A percentile compares a stretch with the other conserved stretches of the same genome.
Evolutionary conservation across 345 rosid genomes (phyloP).

Genomic region (Syzygium aqueum): DNA sequence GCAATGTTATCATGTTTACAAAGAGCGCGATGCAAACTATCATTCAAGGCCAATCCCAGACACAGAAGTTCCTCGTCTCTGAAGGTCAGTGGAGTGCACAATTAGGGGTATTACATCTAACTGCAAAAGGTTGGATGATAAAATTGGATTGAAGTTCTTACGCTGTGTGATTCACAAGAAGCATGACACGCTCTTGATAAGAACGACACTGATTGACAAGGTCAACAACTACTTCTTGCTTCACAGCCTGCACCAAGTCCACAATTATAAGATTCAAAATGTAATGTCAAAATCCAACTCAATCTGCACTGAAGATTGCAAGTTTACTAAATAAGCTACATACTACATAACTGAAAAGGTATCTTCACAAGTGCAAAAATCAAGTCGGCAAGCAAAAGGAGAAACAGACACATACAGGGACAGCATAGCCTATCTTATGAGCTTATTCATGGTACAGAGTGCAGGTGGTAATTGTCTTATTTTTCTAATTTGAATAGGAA

Average conservation of each 20-base stretch:
- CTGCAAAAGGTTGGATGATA: not conserved
- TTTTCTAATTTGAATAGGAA: not conserved
- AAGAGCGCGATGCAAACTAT: slow-evolving; percentile 79
- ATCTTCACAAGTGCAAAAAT: not conserved
- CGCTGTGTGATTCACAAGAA: slow-evolving; percentile 68
- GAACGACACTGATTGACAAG: slow-evolving; percentile 86
- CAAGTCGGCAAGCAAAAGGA: not conserved
- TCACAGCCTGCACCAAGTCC: slow-evolving; percentile 47
- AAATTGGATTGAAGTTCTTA: slow-evolving; percentile 22
- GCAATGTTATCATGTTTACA: slow-evolving; percentile 68
- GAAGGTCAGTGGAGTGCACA: slow-evolving; percentile 4
- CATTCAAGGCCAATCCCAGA: slow-evolving; percentile 86
- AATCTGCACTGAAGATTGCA: not conserved
- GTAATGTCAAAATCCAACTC: not conserved
- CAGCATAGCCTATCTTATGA: not conserved
- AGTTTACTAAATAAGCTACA: not conserved
- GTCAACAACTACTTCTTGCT: slow-evolving; percentile 83
- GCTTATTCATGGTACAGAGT: not conserved
- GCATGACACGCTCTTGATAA: slow-evolving; percentile 73
- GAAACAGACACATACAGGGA: not conserved
- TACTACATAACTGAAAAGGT: not conserved
- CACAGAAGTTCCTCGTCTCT: slow-evolving; percentile 78
- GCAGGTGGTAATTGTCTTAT: not conserved
- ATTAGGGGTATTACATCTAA: slow-evolving; percentile 8
- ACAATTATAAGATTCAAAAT: not conserved